phyloP scores from a whole-genome alignment of 257 asterid genomes.

The Phtheirospermum japonicum region DNA sequence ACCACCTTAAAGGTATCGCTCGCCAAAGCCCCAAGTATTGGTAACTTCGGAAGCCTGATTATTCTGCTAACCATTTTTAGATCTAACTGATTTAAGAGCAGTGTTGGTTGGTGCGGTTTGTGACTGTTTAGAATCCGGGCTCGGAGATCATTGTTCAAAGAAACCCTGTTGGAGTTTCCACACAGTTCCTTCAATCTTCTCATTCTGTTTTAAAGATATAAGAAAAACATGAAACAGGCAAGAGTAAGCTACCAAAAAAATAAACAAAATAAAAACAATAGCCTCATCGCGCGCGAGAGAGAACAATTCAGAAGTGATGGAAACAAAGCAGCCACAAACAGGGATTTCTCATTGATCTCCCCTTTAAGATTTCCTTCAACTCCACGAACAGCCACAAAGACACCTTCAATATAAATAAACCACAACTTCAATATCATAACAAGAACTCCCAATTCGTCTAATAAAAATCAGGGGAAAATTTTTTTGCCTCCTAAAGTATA shows the following conservation, averaged over 20 bases:
- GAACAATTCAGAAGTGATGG: no score
- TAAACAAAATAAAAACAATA: no score
- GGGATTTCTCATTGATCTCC: no score
- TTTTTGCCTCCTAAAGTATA: no score
- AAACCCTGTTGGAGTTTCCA: conserved; percentile 76
- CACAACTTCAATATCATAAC: no score
- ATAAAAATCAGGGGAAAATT: no score
- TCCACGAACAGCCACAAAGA: no score
- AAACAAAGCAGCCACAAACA: no score
- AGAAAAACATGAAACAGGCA: background rate
- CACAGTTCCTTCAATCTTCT: conserved; percentile 71
- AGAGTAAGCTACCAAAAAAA: background rate
- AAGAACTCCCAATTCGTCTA: no score
- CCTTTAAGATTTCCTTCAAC: no score
- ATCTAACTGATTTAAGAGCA: conserved; percentile 64
- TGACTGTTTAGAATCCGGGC: conserved; percentile 59
- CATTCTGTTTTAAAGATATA: conserved; percentile 39
- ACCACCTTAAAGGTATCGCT: conserved; percentile 70
- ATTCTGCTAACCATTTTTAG: conserved; percentile 55
- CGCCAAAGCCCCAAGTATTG: conserved; percentile 74
- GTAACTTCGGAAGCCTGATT: conserved; percentile 40
- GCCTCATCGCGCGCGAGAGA: no score
- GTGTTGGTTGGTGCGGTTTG: conserved; percentile 32
- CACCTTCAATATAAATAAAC: no score
- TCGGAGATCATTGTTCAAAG: conserved; percentile 47